phyloP scores from a whole-genome alignment of 768 basidiomycete species.

The Rhodotorula graminis region DNA sequence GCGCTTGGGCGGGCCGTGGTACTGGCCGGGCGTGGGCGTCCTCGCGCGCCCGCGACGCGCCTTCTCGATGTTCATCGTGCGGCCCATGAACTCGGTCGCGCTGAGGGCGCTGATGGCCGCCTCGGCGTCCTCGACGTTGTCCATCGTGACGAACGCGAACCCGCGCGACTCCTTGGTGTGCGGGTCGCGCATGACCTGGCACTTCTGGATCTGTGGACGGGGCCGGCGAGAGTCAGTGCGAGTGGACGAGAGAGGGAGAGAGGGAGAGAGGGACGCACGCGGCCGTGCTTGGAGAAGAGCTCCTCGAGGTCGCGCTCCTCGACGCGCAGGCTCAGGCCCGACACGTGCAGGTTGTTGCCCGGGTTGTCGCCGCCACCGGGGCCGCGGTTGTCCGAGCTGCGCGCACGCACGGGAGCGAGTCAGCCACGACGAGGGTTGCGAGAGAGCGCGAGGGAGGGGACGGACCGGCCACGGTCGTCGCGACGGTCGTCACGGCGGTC shows the following conservation, averaged over 20 bases:
- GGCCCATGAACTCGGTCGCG: conserved; percentile 78
- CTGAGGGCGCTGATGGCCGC: conserved; percentile 81
- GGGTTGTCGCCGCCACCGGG: conserved; percentile 49
- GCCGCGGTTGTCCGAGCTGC: background rate
- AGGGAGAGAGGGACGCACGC: conserved; percentile 54
- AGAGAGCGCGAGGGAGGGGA: background rate
- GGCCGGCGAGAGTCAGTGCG: background rate
- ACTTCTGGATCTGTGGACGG: conserved; percentile 57
- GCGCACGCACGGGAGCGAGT: background rate
- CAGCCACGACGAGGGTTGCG: background rate
- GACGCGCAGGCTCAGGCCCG: conserved; percentile 57
- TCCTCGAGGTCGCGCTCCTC: conserved; percentile 84
- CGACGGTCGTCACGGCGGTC: conserved; percentile 13
- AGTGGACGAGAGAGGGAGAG: background rate
- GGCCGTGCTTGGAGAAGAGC: conserved; percentile 80
- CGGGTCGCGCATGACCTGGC: conserved; percentile 63
- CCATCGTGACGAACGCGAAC: conserved; percentile 87
- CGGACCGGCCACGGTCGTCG: conserved; percentile 28
- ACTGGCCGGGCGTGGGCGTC: conserved; percentile 88
- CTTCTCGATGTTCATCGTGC: conserved; percentile 84
- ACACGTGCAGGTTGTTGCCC: conserved; percentile 65
- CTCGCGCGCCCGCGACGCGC: conserved; percentile 84
- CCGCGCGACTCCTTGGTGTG: conserved; percentile 68
- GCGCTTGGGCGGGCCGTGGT: conserved; percentile 88
- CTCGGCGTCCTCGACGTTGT: conserved; percentile 77